These are phyloP conservation scores for Exophiala xenobiotica DNA, from an alignment of 2,329 filamentous ascomycete genomes.

Conservation along the genomic window DNA sequence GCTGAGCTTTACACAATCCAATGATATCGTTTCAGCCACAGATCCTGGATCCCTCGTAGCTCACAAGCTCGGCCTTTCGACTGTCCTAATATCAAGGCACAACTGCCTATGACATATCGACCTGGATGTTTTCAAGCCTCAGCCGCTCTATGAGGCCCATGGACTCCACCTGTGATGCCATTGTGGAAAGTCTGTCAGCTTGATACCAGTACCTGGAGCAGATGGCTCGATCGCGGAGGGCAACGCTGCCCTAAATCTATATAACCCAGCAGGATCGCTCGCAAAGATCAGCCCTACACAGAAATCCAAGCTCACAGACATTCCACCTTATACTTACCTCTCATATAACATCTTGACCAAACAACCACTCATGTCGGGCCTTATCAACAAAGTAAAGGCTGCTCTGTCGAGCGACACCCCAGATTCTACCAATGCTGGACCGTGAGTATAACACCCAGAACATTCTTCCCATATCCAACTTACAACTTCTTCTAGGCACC, in stretches of 20 bases:
- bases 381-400: conserved; percentile 52
- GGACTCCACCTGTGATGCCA: conserved; percentile 1
- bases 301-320: too few species aligned
- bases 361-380: conserved; percentile 42
- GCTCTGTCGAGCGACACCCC: conserved; percentile 38
- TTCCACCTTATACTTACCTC: neutral
- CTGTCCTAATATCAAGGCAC: neutral
- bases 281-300: too few species aligned
- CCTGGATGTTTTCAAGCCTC: too few species aligned
- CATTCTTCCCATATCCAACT: neutral
- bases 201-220: too few species aligned
- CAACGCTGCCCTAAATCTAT: neutral
- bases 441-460: neutral
- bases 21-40: conserved; percentile 19
- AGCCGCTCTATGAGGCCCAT: too few species aligned
- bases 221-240: too few species aligned
- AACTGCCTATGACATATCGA: neutral
- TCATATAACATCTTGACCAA: conserved; percentile 1
- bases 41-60: neutral
- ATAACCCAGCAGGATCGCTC: too few species aligned
- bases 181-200: too few species aligned
- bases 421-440: conserved; percentile 23
- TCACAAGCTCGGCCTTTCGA: neutral
- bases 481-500: conserved; percentile 34
- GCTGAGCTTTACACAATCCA: conserved; percentile 7